Conservation (phyloP, 768 basidiomycete genomes). For the Aureoboletus auriporus region DNA sequence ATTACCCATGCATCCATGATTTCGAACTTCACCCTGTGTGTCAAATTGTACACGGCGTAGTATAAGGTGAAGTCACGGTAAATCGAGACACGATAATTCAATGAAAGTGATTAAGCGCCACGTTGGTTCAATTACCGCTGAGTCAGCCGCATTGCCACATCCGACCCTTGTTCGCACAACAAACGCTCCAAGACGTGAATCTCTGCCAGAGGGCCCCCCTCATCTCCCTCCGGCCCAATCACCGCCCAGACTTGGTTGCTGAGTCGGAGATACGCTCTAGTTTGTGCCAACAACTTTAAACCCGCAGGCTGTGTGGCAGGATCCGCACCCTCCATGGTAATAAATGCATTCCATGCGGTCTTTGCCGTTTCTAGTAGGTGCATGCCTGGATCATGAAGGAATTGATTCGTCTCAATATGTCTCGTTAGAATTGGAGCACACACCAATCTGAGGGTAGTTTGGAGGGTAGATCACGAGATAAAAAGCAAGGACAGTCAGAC, state of each 20-base stretch:
- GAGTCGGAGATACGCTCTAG: slow-evolving; percentile 36
- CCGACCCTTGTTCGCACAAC: slow-evolving; percentile 22
- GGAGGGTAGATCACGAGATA: slow-evolving; percentile 69
- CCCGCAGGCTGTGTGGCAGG: slow-evolving; percentile 6
- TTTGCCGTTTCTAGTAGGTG: slow-evolving; percentile 75
- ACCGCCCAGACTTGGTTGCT: slow-evolving; percentile 40
- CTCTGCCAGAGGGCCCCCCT: slow-evolving; percentile 55
- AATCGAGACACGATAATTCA: too few species aligned
- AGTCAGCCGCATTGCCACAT: slow-evolving; percentile 7
- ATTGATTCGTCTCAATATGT: not conserved
- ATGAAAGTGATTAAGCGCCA: not conserved
- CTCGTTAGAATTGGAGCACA: slow-evolving; percentile 10
- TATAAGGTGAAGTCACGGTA: too few species aligned
- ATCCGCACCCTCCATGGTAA: slow-evolving; percentile 29
- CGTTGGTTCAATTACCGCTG: slow-evolving; percentile 8
- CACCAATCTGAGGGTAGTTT: slow-evolving; percentile 82
- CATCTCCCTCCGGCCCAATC: slow-evolving; percentile 62
- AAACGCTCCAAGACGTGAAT: slow-evolving; percentile 41
- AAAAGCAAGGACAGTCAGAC: slow-evolving; percentile 56
- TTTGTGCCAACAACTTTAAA: slow-evolving; percentile 25
- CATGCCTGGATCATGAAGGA: slow-evolving; percentile 45
- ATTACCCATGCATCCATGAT: slow-evolving; percentile 86
- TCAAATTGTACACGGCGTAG: not conserved
- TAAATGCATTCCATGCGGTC: slow-evolving; percentile 66
- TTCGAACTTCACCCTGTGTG: slow-evolving; percentile 4